Percentiles rank a stretch among this genome's conserved stretches.
Evolutionary conservation across 2,329 filamentous ascomycete species (phyloP).

Genomic region (Fusarium foetens): DNA sequence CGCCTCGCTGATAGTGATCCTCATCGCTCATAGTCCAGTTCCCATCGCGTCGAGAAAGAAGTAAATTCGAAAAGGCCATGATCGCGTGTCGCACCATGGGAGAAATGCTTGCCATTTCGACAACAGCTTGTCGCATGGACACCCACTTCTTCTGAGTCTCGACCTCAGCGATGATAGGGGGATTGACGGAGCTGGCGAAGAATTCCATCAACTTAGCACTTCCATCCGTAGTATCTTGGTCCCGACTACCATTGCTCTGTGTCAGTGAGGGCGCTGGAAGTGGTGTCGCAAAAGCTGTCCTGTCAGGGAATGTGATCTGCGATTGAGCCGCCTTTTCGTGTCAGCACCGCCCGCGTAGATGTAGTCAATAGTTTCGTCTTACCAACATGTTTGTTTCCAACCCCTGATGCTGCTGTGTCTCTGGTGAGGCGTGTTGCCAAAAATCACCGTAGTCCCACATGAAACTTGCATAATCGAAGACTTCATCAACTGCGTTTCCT

Average conservation of each 20-base stretch:
- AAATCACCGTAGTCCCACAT: constrained; percentile 57
- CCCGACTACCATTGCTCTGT: constrained; percentile 37
- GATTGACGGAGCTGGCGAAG: constrained; percentile 60
- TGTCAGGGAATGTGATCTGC: constrained; percentile 41
- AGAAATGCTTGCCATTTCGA: constrained; percentile 59
- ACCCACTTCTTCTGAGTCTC: constrained; percentile 64
- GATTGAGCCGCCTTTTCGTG: constrained; percentile 31
- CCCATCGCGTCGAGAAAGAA: constrained; percentile 52
- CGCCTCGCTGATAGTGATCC: constrained; percentile 52
- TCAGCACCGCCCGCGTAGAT: neutral
- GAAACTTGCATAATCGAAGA: constrained; percentile 60
- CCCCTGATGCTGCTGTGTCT: constrained; percentile 37
- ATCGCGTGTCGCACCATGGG: constrained; percentile 60
- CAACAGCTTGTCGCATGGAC: constrained; percentile 59
- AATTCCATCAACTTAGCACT: constrained; percentile 56
- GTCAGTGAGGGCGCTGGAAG: constrained; percentile 36
- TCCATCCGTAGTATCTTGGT: constrained; percentile 1
- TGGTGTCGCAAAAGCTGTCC: constrained; percentile 31
- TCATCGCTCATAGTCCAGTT: constrained; percentile 47
- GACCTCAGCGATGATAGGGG: constrained; percentile 63
- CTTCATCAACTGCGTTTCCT: constrained; percentile 52
- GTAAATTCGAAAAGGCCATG: constrained; percentile 61
- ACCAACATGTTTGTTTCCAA: constrained; percentile 41
- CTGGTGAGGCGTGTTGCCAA: constrained; percentile 49
- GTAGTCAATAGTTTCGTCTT: neutral